phyloP scores from a whole-genome alignment of 305 asterid species.

The Andrographis paniculata region DNA sequence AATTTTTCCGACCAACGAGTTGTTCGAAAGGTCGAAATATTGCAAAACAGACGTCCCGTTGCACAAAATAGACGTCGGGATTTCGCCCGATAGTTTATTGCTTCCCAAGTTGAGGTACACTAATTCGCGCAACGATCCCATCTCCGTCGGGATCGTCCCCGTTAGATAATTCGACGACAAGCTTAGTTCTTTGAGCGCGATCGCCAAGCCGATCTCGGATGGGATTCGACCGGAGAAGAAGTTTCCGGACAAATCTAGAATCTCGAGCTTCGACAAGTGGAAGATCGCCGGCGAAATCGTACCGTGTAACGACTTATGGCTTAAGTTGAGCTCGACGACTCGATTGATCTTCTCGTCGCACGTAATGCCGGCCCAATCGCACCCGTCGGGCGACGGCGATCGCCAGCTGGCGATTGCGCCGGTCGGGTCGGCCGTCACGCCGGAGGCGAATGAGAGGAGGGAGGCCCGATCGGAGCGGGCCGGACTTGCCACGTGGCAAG shows the following conservation, averaged over 20 bases:
- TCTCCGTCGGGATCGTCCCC: neutral
- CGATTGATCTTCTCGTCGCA: neutral
- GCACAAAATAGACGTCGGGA: neutral
- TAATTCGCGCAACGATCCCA: neutral
- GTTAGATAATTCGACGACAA: neutral
- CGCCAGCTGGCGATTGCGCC: conserved; percentile 38
- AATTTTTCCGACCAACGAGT: neutral
- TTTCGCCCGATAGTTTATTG: neutral
- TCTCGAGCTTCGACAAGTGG: neutral
- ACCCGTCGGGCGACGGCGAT: neutral
- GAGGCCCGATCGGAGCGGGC: conserved; percentile 28
- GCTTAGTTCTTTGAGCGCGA: neutral
- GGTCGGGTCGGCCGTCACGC: conserved; percentile 43
- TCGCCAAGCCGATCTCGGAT: neutral
- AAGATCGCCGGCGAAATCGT: neutral
- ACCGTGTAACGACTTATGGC: neutral
- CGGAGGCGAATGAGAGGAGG: conserved; percentile 53
- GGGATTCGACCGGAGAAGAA: neutral
- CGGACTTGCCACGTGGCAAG: too few species aligned
- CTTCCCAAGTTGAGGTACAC: conserved; percentile 1
- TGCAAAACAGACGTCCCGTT: neutral
- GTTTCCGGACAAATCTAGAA: neutral
- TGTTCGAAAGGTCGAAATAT: neutral
- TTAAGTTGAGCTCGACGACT: neutral
- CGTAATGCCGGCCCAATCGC: neutral